Percentiles rank a stretch among this genome's conserved stretches.
Conservation (phyloP, 2,329 filamentous ascomycete species). For the Fusarium brevicatenulatum region DNA sequence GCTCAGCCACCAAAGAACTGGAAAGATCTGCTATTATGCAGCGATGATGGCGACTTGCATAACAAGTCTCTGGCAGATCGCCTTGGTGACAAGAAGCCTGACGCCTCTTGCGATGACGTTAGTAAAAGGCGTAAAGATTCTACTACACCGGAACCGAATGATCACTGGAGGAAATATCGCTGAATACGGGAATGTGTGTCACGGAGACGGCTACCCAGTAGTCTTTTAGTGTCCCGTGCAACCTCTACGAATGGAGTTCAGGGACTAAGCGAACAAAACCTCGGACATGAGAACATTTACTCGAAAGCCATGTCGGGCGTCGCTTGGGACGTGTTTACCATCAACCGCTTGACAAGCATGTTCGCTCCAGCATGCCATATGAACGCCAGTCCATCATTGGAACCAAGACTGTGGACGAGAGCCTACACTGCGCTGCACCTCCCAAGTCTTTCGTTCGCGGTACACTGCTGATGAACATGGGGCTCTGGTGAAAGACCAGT, state of each 20-base stretch:
- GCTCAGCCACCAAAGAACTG: background rate
- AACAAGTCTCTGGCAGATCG: rapidly evolving
- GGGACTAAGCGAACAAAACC: rapidly evolving
- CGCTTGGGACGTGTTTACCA: background rate
- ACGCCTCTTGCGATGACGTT: background rate
- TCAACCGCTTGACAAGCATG: background rate
- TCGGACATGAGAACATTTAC: rapidly evolving
- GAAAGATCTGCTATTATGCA: too few relatives aligned
- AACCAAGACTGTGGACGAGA: background rate
- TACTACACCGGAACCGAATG: rapidly evolving
- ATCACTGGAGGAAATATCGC: rapidly evolving
- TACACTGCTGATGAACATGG: background rate
- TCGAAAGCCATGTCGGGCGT: rapidly evolving
- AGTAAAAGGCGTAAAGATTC: background rate
- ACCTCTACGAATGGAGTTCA: background rate
- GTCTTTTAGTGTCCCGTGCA: rapidly evolving
- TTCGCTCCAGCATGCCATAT: background rate
- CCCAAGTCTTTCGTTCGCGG: too few relatives aligned
- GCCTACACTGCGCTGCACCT: background rate
- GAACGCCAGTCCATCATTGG: background rate
- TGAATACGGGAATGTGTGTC: rapidly evolving
- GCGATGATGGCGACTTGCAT: rapidly evolving
- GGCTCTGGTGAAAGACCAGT: too few relatives aligned
- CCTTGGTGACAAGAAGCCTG: too few relatives aligned
- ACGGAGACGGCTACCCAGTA: rapidly evolving